Evolutionary conservation across 2,329 filamentous ascomycete species (phyloP).

Genomic region (Periconia sp.): DNA sequence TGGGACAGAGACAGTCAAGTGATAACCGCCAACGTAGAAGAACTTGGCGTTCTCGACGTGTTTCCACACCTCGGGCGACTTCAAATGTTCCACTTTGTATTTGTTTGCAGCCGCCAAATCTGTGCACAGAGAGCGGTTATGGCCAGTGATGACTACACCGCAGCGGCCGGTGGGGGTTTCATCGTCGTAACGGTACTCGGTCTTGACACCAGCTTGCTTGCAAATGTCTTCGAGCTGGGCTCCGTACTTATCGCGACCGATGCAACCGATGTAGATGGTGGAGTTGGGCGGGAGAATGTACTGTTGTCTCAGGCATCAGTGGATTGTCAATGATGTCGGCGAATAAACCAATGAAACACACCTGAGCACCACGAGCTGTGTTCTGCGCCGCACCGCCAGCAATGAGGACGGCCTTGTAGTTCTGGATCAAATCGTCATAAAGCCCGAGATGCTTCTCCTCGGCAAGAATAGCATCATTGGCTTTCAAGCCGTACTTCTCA

Average conservation of each 20-base stretch:
- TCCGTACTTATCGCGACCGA: constrained; percentile 94
- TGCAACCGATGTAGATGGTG: constrained; percentile 90
- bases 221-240: constrained; percentile 85
- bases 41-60: constrained; percentile 84
- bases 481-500: constrained; percentile 89
- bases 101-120: constrained; percentile 95
- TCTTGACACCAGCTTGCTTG: constrained; percentile 82
- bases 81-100: constrained; percentile 92
- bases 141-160: constrained; percentile 93
- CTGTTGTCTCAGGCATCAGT: constrained; percentile 38
- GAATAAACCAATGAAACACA: constrained; percentile 30
- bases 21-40: constrained; percentile 95
- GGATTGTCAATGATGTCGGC: not conserved
- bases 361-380: constrained; percentile 88
- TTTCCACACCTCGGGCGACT: constrained; percentile 87
- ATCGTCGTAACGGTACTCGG: constrained; percentile 92
- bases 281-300: constrained; percentile 91
- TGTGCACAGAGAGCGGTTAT: constrained; percentile 92
- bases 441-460: constrained; percentile 86
- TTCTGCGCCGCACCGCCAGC: constrained; percentile 97
- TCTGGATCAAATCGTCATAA: constrained; percentile 91
- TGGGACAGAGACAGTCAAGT: constrained; percentile 92
- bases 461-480: constrained; percentile 96
- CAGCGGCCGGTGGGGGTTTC: constrained; percentile 86
- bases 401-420: constrained; percentile 91